These are phyloP conservation scores for Globisporangium recalcitrans DNA, from an alignment of 352 stramenopile species.

Conservation along the genomic window DNA sequence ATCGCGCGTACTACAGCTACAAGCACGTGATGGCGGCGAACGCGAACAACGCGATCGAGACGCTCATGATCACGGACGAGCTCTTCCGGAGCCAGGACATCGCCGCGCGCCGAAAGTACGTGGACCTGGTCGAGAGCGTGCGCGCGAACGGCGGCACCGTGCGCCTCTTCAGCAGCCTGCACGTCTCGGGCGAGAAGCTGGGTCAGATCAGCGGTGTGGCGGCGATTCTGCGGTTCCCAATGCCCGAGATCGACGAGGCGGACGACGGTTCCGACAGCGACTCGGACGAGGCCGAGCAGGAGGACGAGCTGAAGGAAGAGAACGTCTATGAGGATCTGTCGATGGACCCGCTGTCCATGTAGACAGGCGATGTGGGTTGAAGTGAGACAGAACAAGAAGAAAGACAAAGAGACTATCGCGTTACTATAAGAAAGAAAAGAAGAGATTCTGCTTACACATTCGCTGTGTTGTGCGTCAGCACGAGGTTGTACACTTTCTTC, in stretches of 20 bases:
- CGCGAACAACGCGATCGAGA: slow-evolving; percentile 92
- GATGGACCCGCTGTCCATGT: slow-evolving; percentile 57
- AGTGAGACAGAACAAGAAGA: slow-evolving; percentile 7
- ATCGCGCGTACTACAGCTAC: slow-evolving; percentile 96
- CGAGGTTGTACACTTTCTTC: slow-evolving; percentile 70
- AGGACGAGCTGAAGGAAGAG: slow-evolving; percentile 25
- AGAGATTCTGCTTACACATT: slow-evolving; percentile 13
- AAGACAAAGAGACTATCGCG: not conserved
- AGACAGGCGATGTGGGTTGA: slow-evolving; percentile 13
- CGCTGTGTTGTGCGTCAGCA: slow-evolving; percentile 61
- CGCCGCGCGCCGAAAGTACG: slow-evolving; percentile 87
- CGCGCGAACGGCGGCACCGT: slow-evolving; percentile 89
- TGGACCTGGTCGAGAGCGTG: slow-evolving; percentile 92
- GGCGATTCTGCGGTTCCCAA: slow-evolving; percentile 93
- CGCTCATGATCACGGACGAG: slow-evolving; percentile 93
- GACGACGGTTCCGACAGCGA: slow-evolving; percentile 58
- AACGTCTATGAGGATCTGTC: slow-evolving; percentile 62
- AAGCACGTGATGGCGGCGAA: slow-evolving; percentile 91
- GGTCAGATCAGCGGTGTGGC: slow-evolving; percentile 93
- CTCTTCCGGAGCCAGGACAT: slow-evolving; percentile 92
- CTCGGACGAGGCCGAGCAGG: slow-evolving; percentile 36
- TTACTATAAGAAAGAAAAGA: not conserved
- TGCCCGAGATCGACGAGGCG: slow-evolving; percentile 94
- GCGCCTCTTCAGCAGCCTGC: slow-evolving; percentile 93
- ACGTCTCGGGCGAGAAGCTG: slow-evolving; percentile 94